These are phyloP conservation scores for Pyricularia grisea DNA, from an alignment of 2,329 filamentous ascomycete genomes.

Conservation along the genomic window DNA sequence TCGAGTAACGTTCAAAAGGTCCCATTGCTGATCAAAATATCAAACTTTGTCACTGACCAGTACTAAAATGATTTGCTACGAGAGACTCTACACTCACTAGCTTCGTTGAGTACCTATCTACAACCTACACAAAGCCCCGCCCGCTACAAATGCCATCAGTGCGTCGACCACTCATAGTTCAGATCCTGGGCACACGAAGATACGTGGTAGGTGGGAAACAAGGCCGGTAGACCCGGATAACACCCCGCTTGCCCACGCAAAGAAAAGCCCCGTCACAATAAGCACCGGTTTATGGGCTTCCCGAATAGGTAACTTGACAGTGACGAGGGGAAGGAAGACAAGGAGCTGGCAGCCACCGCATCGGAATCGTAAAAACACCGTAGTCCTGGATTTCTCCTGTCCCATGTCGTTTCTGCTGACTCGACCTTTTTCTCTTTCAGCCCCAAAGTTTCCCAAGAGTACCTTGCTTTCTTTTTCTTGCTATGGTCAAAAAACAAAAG, in stretches of 20 bases:
- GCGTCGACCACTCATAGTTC: not conserved
- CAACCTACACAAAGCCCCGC: not conserved
- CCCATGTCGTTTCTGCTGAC: not conserved
- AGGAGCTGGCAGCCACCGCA: not conserved
- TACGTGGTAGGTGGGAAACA: not conserved
- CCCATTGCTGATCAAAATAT: not conserved
- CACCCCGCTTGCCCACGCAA: not conserved
- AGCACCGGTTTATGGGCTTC: not conserved
- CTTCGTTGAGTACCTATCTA: not conserved
- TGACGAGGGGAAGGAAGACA: not conserved
- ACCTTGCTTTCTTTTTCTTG: not conserved
- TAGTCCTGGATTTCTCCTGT: not conserved
- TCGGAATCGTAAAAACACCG: not conserved
- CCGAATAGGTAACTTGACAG: not conserved
- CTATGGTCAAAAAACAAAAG: not conserved
- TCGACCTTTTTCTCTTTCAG: not conserved
- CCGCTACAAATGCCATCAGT: not conserved
- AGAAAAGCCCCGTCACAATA: not conserved
- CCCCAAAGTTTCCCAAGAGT: not conserved
- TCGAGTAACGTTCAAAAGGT: not conserved
- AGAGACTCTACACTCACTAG: not conserved
- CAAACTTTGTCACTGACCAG: not conserved
- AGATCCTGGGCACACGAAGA: not conserved
- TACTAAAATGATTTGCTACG: not conserved
- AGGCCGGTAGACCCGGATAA: not conserved